These are phyloP conservation scores for Pythium folliculosum DNA, from an alignment of 352 stramenopile genomes.

Conservation along the genomic window DNA sequence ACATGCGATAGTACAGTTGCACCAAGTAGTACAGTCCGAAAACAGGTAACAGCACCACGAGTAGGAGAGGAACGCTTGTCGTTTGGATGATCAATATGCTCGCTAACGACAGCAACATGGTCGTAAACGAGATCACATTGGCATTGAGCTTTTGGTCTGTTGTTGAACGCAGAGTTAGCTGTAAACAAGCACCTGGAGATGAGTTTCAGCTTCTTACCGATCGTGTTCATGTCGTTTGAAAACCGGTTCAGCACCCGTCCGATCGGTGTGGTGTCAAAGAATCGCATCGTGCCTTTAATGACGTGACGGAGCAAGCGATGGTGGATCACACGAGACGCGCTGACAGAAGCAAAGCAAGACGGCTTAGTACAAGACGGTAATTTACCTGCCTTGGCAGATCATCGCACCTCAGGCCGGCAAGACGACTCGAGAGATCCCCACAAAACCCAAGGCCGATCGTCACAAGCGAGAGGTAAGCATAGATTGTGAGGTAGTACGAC, in stretches of 20 bases:
- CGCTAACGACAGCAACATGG: slow-evolving; percentile 46
- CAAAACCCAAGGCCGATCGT: slow-evolving; percentile 55
- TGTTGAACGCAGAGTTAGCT: neutral
- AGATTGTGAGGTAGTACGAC: slow-evolving; percentile 53
- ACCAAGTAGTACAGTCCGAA: slow-evolving; percentile 66
- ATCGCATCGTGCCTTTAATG: slow-evolving; percentile 80
- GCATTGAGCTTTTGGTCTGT: slow-evolving; percentile 66
- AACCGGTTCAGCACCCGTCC: slow-evolving; percentile 83
- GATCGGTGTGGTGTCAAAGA: slow-evolving; percentile 84
- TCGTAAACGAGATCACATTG: slow-evolving; percentile 45
- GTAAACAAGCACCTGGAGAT: neutral
- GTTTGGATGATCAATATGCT: slow-evolving; percentile 62
- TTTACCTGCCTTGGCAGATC: neutral
- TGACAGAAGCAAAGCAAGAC: slow-evolving; percentile 13
- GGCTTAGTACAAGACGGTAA: neutral
- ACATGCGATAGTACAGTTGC: slow-evolving; percentile 67
- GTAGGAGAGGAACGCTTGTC: slow-evolving; percentile 42
- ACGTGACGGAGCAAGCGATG: slow-evolving; percentile 58
- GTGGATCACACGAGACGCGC: slow-evolving; percentile 67
- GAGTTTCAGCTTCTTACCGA: slow-evolving; percentile 36
- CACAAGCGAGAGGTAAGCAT: slow-evolving; percentile 55
- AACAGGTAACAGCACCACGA: slow-evolving; percentile 62
- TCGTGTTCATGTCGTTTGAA: slow-evolving; percentile 65
- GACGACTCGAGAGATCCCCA: slow-evolving; percentile 47
- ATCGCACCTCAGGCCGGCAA: slow-evolving; percentile 52